phyloP scores from a whole-genome alignment of 352 stramenopile species.

The Globisporangium carolinianum region DNA sequence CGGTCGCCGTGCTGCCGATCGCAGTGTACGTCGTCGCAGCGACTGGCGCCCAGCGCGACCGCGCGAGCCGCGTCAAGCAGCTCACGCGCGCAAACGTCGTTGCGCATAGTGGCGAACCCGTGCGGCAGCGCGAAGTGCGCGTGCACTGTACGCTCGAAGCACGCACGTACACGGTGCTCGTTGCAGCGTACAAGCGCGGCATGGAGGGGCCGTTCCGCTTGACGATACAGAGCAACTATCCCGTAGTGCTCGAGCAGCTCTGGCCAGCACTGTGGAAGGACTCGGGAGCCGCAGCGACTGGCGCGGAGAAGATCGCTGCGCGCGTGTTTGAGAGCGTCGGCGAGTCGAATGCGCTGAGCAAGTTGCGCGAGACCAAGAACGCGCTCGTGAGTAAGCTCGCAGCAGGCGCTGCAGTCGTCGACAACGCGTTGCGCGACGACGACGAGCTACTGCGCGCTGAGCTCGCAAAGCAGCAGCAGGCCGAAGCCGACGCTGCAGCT shows the following conservation, averaged over 20 bases:
- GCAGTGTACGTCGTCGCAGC: conserved; percentile 67
- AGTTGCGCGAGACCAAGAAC: conserved; percentile 67
- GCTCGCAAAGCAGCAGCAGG: conserved; percentile 41
- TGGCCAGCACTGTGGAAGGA: conserved; percentile 81
- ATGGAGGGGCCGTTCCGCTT: conserved; percentile 90
- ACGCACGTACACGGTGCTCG: conserved; percentile 84
- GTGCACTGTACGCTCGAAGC: conserved; percentile 70
- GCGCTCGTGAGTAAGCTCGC: conserved; percentile 60
- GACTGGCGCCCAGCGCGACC: conserved; percentile 30
- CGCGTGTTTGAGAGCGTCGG: conserved; percentile 59
- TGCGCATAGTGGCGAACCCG: conserved; percentile 69
- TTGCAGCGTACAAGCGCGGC: conserved; percentile 79
- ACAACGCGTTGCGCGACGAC: conserved; percentile 65
- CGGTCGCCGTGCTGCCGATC: conserved; percentile 57
- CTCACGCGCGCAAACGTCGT: conserved; percentile 70
- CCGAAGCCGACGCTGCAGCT: conserved; percentile 17
- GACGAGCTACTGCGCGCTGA: conserved; percentile 49
- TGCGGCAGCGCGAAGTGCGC: conserved; percentile 60
- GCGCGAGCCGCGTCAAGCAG: conserved; percentile 47
- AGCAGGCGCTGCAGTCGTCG: conserved; percentile 53
- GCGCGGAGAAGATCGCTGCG: conserved; percentile 53
- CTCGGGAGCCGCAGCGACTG: conserved; percentile 16
- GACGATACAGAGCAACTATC: conserved; percentile 83
- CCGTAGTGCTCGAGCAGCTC: conserved; percentile 61
- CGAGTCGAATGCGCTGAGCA: conserved; percentile 46